These are phyloP conservation scores for Naematelia encephala DNA, from an alignment of 768 basidiomycete species.

Conservation along the genomic window DNA sequence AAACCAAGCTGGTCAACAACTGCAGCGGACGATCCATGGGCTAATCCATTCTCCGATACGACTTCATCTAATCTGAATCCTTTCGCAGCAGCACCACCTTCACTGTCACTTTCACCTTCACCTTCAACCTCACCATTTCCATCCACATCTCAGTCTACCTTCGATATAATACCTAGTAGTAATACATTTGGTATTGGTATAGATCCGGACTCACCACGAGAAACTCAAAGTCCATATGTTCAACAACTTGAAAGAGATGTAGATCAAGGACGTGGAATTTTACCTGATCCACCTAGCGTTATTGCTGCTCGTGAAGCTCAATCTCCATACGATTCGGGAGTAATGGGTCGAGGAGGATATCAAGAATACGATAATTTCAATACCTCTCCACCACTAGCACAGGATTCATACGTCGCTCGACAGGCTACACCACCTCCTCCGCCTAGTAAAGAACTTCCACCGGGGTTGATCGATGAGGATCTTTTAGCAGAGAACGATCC, in stretches of 20 bases:
- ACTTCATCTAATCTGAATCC: slow-evolving; percentile 15
- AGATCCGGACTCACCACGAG: slow-evolving; percentile 11
- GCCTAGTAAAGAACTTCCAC: slow-evolving; percentile 15
- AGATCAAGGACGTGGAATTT: slow-evolving; percentile 6
- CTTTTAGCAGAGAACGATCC: slow-evolving; percentile 36
- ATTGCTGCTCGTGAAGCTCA: slow-evolving; percentile 37
- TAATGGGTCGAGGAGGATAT: slow-evolving; percentile 6
- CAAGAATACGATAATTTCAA: neutral
- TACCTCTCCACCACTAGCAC: neutral
- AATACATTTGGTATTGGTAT: too few species aligned
- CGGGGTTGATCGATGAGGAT: slow-evolving; percentile 40
- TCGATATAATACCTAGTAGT: too few species aligned
- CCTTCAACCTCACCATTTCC: slow-evolving; percentile 2
- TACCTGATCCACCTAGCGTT: slow-evolving; percentile 41
- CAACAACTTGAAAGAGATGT: slow-evolving; percentile 29
- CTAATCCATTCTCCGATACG: slow-evolving; percentile 42
- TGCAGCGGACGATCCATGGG: slow-evolving; percentile 43
- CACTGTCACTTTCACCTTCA: slow-evolving; percentile 3
- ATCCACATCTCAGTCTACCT: slow-evolving; percentile 4
- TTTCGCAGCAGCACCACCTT: slow-evolving; percentile 6
- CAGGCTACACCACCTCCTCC: neutral
- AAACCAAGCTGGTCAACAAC: slow-evolving; percentile 20
- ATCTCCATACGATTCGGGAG: slow-evolving; percentile 5
- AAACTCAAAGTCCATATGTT: slow-evolving; percentile 32
- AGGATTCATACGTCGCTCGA: neutral